phyloP scores from a whole-genome alignment of 768 basidiomycete species.

The Russula olivacea region DNA sequence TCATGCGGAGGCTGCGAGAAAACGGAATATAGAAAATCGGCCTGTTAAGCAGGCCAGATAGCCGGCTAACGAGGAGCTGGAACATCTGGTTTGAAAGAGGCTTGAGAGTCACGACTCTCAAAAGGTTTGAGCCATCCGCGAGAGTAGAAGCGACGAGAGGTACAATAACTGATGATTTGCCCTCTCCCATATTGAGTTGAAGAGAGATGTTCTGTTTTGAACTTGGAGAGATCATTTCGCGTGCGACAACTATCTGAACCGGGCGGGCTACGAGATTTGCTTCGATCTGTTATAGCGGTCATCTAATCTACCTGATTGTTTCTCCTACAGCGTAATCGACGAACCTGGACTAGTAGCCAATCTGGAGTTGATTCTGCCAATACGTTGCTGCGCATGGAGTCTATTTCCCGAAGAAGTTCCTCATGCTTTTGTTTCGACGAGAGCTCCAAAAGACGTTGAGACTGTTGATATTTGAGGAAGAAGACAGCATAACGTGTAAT shows the following conservation, averaged over 20 bases:
- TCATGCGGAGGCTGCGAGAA: conserved; percentile 35
- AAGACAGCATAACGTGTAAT: not conserved
- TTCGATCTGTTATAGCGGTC: conserved; percentile 36
- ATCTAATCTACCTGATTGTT: not conserved
- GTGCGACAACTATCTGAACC: conserved; percentile 39
- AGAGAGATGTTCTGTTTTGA: conserved; percentile 36
- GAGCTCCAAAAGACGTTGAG: conserved; percentile 12
- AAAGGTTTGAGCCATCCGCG: conserved; percentile 40
- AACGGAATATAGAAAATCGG: conserved; percentile 48
- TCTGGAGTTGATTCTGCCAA: not conserved
- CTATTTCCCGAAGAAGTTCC: conserved; percentile 9
- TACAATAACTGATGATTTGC: conserved; percentile 49
- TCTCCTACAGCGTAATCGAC: not conserved
- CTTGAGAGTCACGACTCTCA: conserved; percentile 48
- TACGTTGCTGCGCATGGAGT: not conserved
- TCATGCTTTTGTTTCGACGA: not conserved
- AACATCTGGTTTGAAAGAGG: conserved; percentile 45
- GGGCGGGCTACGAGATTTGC: conserved; percentile 39
- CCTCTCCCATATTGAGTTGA: conserved; percentile 57
- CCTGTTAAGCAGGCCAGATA: conserved; percentile 42
- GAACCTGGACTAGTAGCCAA: conserved; percentile 20
- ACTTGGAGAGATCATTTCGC: conserved; percentile 43
- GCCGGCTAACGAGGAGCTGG: conserved; percentile 39
- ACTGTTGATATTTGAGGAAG: conserved; percentile 11
- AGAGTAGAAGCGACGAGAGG: conserved; percentile 39